These are phyloP conservation scores for Pythium angustatum DNA, from an alignment of 352 stramenopile genomes.

Conservation along the genomic window DNA sequence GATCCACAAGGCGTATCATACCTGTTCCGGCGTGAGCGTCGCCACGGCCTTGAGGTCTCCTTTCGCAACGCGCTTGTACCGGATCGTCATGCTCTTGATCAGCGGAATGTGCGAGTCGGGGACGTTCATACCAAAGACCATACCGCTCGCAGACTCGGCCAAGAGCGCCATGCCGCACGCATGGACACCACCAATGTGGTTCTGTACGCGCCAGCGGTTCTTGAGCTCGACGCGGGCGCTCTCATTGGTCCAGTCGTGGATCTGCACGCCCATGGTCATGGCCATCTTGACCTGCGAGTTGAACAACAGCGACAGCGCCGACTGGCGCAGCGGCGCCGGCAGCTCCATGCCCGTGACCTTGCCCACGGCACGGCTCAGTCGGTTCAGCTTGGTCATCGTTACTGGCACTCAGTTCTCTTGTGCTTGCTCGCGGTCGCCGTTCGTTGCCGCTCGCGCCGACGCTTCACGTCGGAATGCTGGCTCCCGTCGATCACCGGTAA, in stretches of 20 bases:
- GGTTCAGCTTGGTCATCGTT: constrained; percentile 45
- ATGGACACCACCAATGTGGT: constrained; percentile 88
- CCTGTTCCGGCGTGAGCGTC: constrained; percentile 66
- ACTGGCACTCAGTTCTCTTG: background rate
- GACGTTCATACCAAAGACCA: constrained; percentile 88
- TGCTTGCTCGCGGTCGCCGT: background rate
- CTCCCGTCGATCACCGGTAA: constrained; percentile 14
- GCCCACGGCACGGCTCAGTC: constrained; percentile 52
- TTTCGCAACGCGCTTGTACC: constrained; percentile 71
- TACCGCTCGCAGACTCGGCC: constrained; percentile 79
- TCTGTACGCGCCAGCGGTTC: constrained; percentile 80
- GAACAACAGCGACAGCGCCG: constrained; percentile 74
- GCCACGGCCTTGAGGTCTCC: constrained; percentile 74
- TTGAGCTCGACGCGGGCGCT: constrained; percentile 59
- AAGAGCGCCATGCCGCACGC: constrained; percentile 86
- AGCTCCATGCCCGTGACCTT: constrained; percentile 52
- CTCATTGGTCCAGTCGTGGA: constrained; percentile 56
- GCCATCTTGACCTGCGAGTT: constrained; percentile 87
- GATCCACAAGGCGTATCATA: constrained; percentile 29
- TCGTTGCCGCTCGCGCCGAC: background rate
- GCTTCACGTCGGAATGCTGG: constrained; percentile 19
- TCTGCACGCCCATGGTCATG: constrained; percentile 68
- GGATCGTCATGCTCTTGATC: constrained; percentile 84
- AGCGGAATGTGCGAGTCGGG: constrained; percentile 76
- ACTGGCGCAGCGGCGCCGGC: constrained; percentile 38